Conservation (phyloP, 306 rosid genomes). For the Fagus sylvatica region DNA sequence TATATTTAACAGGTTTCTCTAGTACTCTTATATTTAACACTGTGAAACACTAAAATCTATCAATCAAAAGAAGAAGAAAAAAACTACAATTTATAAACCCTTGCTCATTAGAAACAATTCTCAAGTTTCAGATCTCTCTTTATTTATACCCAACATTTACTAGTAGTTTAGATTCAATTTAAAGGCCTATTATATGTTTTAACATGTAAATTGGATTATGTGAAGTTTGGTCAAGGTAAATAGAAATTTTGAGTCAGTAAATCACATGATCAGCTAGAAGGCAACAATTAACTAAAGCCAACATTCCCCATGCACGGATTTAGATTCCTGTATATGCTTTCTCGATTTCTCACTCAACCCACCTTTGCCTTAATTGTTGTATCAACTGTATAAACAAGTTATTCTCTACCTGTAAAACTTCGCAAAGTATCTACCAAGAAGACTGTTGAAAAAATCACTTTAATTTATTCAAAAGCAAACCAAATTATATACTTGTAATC, state of each 20-base stretch:
- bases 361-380: conserved; percentile 15
- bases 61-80: too few relatives aligned
- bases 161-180: too few relatives aligned
- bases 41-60: too few relatives aligned
- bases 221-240: neutral
- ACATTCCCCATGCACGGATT: conserved; percentile 23
- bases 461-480: conserved; percentile 9
- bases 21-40: too few relatives aligned
- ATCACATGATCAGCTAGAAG: neutral
- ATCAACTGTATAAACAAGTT: conserved; percentile 23
- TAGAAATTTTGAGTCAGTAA: conserved; percentile 4
- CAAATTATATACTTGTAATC: neutral
- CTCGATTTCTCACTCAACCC: conserved; percentile 15
- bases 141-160: too few relatives aligned
- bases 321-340: conserved; percentile 36
- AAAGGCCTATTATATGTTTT: too few relatives aligned
- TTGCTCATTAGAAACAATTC: too few relatives aligned
- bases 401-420: conserved; percentile 33
- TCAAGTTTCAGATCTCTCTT: too few relatives aligned
- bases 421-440: conserved; percentile 41
- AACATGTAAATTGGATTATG: too few relatives aligned
- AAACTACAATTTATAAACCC: too few relatives aligned
- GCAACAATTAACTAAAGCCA: conserved; percentile 17
- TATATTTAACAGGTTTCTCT: too few relatives aligned
- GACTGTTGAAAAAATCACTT: conserved; percentile 8